Evolutionary conservation across 495 filamentous ascomycete species (phyloP).

Genomic region (Halenospora varia): DNA sequence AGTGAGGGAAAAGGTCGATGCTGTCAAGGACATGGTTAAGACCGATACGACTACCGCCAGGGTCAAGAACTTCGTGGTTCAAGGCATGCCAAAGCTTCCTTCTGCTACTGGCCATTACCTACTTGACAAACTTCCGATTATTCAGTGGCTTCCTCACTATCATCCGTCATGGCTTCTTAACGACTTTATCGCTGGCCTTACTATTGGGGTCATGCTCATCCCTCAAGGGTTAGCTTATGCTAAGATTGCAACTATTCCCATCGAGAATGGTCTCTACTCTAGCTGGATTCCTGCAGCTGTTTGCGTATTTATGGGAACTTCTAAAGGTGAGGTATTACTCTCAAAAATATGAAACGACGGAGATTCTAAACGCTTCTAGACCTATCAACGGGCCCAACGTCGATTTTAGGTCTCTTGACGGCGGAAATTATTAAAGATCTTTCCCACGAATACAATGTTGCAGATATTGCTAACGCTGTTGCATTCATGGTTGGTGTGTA

Average conservation of each 20-base stretch:
- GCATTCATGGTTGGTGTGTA: slow-evolving; percentile 49
- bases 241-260: slow-evolving; percentile 48
- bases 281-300: slow-evolving; percentile 48
- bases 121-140: slow-evolving; percentile 47
- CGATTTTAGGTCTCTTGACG: slow-evolving; percentile 46
- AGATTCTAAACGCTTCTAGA: slow-evolving; percentile 29
- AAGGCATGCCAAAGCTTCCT: too few relatives aligned
- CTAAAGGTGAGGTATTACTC: slow-evolving; percentile 39
- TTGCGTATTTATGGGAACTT: slow-evolving; percentile 51
- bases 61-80: too few relatives aligned
- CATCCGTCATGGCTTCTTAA: slow-evolving; percentile 42
- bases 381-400: slow-evolving; percentile 47
- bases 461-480: slow-evolving; percentile 41
- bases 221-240: slow-evolving; percentile 48
- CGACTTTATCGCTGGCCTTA: slow-evolving; percentile 46
- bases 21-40: too few relatives aligned
- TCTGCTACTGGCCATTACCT: slow-evolving; percentile 39
- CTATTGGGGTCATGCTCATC: slow-evolving; percentile 47
- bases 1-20: too few relatives aligned
- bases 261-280: slow-evolving; percentile 47
- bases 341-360: not conserved
- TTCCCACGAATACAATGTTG: slow-evolving; percentile 31
- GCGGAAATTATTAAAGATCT: slow-evolving; percentile 42
- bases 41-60: too few relatives aligned
- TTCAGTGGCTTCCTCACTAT: slow-evolving; percentile 47